Conservation (phyloP, 495 filamentous ascomycete species). For the Penicillium manginii region DNA sequence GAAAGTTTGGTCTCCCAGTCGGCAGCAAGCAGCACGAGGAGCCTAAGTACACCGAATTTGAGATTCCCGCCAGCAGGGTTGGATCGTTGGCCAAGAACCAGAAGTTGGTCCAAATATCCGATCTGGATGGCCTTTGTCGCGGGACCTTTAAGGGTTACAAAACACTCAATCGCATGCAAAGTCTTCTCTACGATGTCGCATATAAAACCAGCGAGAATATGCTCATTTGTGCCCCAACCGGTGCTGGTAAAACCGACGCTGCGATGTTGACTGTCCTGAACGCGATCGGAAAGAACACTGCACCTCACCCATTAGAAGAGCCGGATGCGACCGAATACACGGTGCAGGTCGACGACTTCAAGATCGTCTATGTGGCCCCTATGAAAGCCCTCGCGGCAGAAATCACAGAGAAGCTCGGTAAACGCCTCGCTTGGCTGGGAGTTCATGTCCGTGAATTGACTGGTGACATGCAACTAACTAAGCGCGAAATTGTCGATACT, state of each 20-base stretch:
- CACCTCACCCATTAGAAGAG: conserved; percentile 76
- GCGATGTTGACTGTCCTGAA: conserved; percentile 96
- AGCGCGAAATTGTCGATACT: conserved; percentile 90
- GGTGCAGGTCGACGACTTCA: conserved; percentile 86
- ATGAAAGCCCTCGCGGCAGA: conserved; percentile 97
- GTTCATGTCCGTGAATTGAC: conserved; percentile 90
- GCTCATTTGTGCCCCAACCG: conserved; percentile 97
- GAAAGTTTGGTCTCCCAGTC: conserved; percentile 73
- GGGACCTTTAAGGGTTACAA: conserved; percentile 96
- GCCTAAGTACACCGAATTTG: conserved; percentile 83
- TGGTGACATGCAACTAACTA: conserved; percentile 98
- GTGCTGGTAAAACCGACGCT: conserved; percentile 98
- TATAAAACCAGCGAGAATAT: conserved; percentile 98
- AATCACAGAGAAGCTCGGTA: conserved; percentile 93
- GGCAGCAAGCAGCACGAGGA: conserved; percentile 65
- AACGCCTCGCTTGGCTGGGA: conserved; percentile 89
- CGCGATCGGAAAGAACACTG: conserved; percentile 80
- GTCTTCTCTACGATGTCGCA: conserved; percentile 90
- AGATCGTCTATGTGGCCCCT: conserved; percentile 48
- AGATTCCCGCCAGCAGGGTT: conserved; percentile 80
- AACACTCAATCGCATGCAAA: conserved; percentile 95
- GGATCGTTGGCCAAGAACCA: conserved; percentile 70
- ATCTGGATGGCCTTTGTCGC: conserved; percentile 87
- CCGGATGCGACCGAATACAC: conserved; percentile 73
- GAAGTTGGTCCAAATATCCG: conserved; percentile 74